These are phyloP conservation scores for Rhododendron williamsianum DNA, from an alignment of 148 eudicot species.

Conservation along the genomic window DNA sequence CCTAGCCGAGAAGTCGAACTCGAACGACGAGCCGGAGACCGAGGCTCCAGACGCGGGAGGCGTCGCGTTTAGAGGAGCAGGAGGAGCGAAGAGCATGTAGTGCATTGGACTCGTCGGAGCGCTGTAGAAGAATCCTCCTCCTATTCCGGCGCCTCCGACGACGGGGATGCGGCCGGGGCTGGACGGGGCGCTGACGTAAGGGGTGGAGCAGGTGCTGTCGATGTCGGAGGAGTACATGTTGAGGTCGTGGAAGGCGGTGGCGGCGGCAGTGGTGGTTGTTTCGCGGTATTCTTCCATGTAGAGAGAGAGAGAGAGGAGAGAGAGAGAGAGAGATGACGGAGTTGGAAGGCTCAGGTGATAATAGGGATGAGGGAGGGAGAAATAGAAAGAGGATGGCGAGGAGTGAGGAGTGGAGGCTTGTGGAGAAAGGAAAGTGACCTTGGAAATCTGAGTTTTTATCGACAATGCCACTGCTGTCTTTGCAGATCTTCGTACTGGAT, in stretches of 20 bases:
- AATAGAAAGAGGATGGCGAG: not conserved
- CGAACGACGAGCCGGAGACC: constrained; percentile 23
- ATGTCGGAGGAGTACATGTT: constrained; percentile 28
- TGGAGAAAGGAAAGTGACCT: not conserved
- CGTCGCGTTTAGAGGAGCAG: constrained; percentile 43
- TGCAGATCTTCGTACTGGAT: not conserved
- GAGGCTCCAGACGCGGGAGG: not conserved
- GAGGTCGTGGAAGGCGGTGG: not conserved
- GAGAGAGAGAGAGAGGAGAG: not conserved
- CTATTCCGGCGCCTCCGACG: constrained; percentile 4
- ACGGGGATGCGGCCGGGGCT: constrained; percentile 47
- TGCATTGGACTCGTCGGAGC: constrained; percentile 93
- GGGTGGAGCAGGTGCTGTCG: constrained; percentile 76
- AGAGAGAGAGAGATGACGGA: not conserved
- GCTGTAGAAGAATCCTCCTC: constrained; percentile 65
- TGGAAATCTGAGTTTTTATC: constrained; percentile 2
- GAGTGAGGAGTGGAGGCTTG: not conserved
- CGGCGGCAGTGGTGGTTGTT: constrained; percentile 4
- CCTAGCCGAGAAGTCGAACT: constrained; percentile 62
- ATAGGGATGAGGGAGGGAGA: not conserved
- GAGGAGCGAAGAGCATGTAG: constrained; percentile 38
- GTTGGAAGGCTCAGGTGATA: not conserved
- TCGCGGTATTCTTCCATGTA: constrained; percentile 11
- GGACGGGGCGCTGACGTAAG: constrained; percentile 82
- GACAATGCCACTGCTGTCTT: constrained; percentile 11